Evolutionary conservation across 2,329 filamentous ascomycete genomes (phyloP), one percentile per base, ranked within the genome.

Genomic region (Ramichloridium luteum): DNA sequence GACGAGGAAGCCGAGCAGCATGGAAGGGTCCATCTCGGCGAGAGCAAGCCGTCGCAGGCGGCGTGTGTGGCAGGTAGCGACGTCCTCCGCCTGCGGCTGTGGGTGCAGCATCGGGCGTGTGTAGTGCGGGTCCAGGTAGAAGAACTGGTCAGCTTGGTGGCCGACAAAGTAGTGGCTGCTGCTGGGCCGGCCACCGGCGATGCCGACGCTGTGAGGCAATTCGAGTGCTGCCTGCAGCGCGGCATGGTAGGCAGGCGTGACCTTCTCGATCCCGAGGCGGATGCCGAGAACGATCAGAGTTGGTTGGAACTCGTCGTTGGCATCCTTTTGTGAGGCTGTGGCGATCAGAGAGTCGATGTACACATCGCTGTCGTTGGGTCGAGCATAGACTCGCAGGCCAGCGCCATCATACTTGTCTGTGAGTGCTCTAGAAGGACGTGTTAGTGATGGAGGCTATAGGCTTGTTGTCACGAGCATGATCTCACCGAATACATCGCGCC

Each of bases 1-100:
- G 39, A 98, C 85, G 20, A 98, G 61, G 49, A 96, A 96, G 4
- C 84, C 88, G 43, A 98, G 82, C 25, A 98, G 62, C 90, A 98
- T 98, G 50, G 85, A 94, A 0, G 90, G 90, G 49, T 98, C 90
- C 82, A 98, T 90, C 51, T 96, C 86, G 37, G 76, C 75, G 29
- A 98, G 70, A 45, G 90, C 78, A 16, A 98, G 67, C 34, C 80
- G 72, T 22, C 88, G 75, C 12, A 98, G 61, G 28, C 88, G 77
- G 30, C 82, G 72, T 1, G 86, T 96, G 54, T 98, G 88, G 50
- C 84, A 94, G 1, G 80, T 80, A 34, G 78, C 72, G 11, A 93
- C 55, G 36, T 96, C 85, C 45, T 82, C 78, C 5, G 64, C 49
- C 0, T 74, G 74, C 2, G 72, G 59, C 5, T 60, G 56, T 1